These are phyloP conservation scores for Chytriomyces hyalinus DNA, from an alignment of 192 early-diverging fungal genomes.

Conservation along the genomic window DNA sequence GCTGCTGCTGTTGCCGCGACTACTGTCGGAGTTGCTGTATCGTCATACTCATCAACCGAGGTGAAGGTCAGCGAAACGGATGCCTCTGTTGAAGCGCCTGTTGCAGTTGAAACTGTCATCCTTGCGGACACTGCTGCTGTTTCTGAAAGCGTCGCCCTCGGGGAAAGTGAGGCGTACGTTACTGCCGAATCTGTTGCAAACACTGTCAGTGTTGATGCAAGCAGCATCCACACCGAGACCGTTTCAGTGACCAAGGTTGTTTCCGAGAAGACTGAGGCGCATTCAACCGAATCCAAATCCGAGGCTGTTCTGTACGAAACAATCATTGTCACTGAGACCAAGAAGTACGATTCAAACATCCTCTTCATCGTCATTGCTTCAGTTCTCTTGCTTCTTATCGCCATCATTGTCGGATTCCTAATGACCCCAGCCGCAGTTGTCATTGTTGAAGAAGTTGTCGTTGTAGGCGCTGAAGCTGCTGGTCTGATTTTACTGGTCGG, in stretches of 20 bases:
- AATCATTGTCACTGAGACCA: not conserved
- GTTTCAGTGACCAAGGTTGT: not conserved
- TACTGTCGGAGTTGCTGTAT: no score
- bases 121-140: not conserved
- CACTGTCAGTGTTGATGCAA: not conserved
- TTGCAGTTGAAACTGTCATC: not conserved
- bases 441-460: not conserved
- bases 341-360: conserved; percentile 4
- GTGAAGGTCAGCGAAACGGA: not conserved
- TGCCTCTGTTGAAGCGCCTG: not conserved
- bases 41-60: no score
- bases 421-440: conserved; percentile 7
- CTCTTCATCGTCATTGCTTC: not conserved
- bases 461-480: not conserved
- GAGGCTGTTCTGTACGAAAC: not conserved
- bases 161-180: not conserved
- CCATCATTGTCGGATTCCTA: not conserved
- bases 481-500: not conserved
- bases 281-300: not conserved
- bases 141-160: not conserved
- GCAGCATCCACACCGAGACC: not conserved
- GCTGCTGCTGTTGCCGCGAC: not conserved
- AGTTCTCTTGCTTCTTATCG: not conserved
- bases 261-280: not conserved
- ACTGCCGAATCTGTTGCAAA: not conserved